Conservation (phyloP, 306 rosid genomes). For the Myrica gale region DNA sequence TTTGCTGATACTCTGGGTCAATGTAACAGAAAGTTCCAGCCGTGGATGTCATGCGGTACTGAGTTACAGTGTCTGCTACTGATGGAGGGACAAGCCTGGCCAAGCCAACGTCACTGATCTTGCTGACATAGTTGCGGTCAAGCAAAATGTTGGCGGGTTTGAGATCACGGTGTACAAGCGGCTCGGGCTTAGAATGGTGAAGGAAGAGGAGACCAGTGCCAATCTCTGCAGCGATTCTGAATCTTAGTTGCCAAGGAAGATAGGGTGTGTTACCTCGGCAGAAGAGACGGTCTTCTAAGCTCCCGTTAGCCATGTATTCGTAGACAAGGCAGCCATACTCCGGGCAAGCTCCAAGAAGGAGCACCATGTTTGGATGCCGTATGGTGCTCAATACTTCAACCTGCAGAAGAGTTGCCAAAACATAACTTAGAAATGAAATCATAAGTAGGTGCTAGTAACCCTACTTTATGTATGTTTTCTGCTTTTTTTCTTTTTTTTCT, state of each 20-base stretch:
- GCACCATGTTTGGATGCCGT: constrained; percentile 93
- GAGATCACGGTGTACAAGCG: constrained; percentile 89
- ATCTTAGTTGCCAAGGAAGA: constrained; percentile 80
- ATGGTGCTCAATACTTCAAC: constrained; percentile 77
- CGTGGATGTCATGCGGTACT: constrained; percentile 78
- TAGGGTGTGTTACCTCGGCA: constrained; percentile 41
- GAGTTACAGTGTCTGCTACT: constrained; percentile 64
- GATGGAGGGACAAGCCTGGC: constrained; percentile 90
- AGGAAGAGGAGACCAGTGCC: constrained; percentile 81
- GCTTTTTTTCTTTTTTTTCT: neutral
- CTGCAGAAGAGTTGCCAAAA: constrained; percentile 33
- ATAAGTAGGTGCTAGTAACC: neutral
- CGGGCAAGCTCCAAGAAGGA: constrained; percentile 86
- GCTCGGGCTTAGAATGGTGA: constrained; percentile 80
- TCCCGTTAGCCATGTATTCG: constrained; percentile 81
- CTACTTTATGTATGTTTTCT: too few relatives aligned
- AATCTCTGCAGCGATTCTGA: constrained; percentile 79
- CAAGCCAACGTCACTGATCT: constrained; percentile 88
- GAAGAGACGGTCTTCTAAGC: constrained; percentile 84
- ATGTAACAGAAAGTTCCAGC: constrained; percentile 94
- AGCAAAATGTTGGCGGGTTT: constrained; percentile 86
- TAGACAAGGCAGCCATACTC: constrained; percentile 82
- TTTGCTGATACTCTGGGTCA: constrained; percentile 91
- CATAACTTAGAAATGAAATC: neutral
- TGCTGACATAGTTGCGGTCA: constrained; percentile 79